Base-by-base conservation (phyloP, 352 stramenopile species). In the Thalassiosira mediterranea region DNA sequence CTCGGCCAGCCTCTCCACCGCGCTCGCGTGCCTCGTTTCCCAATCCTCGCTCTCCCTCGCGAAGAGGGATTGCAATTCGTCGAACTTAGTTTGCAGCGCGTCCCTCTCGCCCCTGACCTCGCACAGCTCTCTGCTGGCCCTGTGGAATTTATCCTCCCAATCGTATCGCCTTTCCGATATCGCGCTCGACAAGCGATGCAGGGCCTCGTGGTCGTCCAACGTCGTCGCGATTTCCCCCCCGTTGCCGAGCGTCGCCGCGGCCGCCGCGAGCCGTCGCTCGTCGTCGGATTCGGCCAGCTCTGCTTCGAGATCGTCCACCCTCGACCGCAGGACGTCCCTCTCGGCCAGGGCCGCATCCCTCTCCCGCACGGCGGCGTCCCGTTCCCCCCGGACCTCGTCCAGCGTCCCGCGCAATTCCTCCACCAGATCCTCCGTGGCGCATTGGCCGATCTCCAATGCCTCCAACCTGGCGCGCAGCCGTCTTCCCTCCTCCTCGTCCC, bases 401-500 rank as follows among this genome's bases (percentile, higher is more conserved):
- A 65, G 44, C 2, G 38, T 44, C 25, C 23, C 21, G 11, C 38
- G 37, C 40, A 65, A 51, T 15, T 54, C 42, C 3, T 10, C n/a
- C 4, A 58, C 28, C 42, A 68, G 31, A 38, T 21, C 57, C 32
- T 68, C 44, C 42, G 25, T 68, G 7, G 25, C 26, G 0, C 13
- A 17, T 37, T 47, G 23, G 32, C 17, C 58, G 0, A 47, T 46
- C 37, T 68, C 29, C 29, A 68, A 46, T 58, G 42, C 58, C 23
- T 68, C n/a, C n/a, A 64, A 53, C 38, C 51, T 28, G 3, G 34
- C 38, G n/a, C n/a, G n/a, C n/a, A n/a, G n/a, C 15, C 31, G 25
- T 48, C n/a, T 56, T 1, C 37, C 49, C 10, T 29, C 19, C 2
- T 54, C 46, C 2, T 15, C 19, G 25, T 49, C 38, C 40, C 37